Conservation (phyloP, 768 basidiomycete genomes). For the Auriscalpium orientale region DNA sequence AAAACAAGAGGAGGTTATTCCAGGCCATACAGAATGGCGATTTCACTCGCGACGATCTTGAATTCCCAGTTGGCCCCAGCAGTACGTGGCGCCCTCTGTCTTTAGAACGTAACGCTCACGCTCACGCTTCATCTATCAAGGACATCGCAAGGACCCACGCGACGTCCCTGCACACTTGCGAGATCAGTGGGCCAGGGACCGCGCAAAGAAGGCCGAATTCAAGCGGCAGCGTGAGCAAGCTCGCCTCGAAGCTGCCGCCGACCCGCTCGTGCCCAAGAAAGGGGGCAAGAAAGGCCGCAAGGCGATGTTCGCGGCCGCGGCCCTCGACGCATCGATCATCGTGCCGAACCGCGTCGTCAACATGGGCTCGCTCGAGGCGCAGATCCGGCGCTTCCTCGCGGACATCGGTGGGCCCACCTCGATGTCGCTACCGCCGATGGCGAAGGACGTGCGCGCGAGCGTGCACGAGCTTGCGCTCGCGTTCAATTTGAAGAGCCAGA, state of each 20-base stretch:
- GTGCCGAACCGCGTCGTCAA: slow-evolving; percentile 49
- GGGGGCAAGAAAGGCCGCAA: slow-evolving; percentile 65
- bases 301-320: slow-evolving; percentile 51
- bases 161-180: slow-evolving; percentile 50
- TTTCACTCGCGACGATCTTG: slow-evolving; percentile 27
- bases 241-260: slow-evolving; percentile 48
- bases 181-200: slow-evolving; percentile 75
- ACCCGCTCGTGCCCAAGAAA: slow-evolving; percentile 55
- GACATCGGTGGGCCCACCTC: slow-evolving; percentile 42
- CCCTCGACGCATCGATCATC: slow-evolving; percentile 38
- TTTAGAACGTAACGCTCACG: neutral
- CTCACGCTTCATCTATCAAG: slow-evolving; percentile 14
- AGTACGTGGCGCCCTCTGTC: slow-evolving; percentile 34
- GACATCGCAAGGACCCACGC: slow-evolving; percentile 39
- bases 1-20: slow-evolving; percentile 50
- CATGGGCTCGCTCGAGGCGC: slow-evolving; percentile 56
- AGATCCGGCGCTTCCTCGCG: slow-evolving; percentile 62
- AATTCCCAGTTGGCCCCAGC: slow-evolving; percentile 30
- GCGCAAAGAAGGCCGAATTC: slow-evolving; percentile 70
- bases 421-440: slow-evolving; percentile 74
- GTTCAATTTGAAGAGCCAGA: slow-evolving; percentile 73
- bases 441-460: slow-evolving; percentile 58
- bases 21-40: slow-evolving; percentile 50
- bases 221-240: slow-evolving; percentile 57
- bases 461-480: slow-evolving; percentile 76